Conservation (phyloP, 306 rosid genomes). For the Corylus heterophylla region DNA sequence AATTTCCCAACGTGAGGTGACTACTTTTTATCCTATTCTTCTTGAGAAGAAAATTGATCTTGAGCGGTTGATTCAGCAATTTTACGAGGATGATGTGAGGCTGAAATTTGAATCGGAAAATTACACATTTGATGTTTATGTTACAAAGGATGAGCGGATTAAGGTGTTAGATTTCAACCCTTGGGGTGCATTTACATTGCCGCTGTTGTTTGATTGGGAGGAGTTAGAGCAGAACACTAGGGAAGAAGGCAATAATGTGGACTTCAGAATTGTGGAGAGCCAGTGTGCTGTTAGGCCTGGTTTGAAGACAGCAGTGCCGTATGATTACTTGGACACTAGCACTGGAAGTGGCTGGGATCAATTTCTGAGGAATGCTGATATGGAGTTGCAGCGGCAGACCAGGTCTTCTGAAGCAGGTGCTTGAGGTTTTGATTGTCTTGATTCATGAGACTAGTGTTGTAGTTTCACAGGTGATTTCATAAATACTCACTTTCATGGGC, state of each 20-base stretch:
- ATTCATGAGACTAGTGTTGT: neutral
- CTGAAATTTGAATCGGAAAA: slow-evolving; percentile 52
- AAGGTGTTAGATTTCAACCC: slow-evolving; percentile 86
- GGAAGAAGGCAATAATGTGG: slow-evolving; percentile 36
- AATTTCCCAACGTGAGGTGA: slow-evolving; percentile 73
- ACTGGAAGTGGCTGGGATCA: slow-evolving; percentile 87
- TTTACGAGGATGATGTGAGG: slow-evolving; percentile 44
- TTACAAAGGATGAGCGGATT: slow-evolving; percentile 48
- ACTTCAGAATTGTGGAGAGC: slow-evolving; percentile 71
- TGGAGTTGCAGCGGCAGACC: slow-evolving; percentile 49
- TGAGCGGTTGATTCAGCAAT: slow-evolving; percentile 33
- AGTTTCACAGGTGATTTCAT: neutral
- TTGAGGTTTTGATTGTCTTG: slow-evolving; percentile 26
- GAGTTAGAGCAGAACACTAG: slow-evolving; percentile 46
- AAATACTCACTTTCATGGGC: neutral
- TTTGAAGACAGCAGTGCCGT: slow-evolving; percentile 78
- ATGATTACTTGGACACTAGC: slow-evolving; percentile 73
- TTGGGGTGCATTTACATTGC: slow-evolving; percentile 71
- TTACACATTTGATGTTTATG: slow-evolving; percentile 70
- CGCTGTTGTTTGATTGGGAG: slow-evolving; percentile 73
- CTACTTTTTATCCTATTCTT: slow-evolving; percentile 66
- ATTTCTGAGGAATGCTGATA: slow-evolving; percentile 65
- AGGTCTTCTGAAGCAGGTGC: slow-evolving; percentile 56
- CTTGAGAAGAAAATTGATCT: slow-evolving; percentile 46
- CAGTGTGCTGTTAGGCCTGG: slow-evolving; percentile 76